Conservation (phyloP, 2,329 filamentous ascomycete species). For the Sporothrix phasma region DNA sequence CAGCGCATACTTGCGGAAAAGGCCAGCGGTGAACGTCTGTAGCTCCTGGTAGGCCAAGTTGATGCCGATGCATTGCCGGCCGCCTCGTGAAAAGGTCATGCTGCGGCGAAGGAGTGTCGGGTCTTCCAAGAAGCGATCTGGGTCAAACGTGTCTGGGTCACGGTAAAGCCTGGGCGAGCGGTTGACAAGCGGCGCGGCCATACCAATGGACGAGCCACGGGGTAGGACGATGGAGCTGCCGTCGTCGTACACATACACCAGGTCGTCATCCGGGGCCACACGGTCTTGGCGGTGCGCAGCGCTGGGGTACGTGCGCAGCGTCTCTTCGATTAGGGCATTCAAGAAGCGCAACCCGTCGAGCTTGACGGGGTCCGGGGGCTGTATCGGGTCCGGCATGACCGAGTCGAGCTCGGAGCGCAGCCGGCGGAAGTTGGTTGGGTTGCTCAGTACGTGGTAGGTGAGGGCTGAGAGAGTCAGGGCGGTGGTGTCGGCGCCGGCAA, state of each 20-base stretch:
- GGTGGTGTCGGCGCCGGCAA: neutral
- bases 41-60: constrained; percentile 6
- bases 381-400: neutral
- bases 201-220: neutral
- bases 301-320: neutral
- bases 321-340: constrained; percentile 5
- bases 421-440: neutral
- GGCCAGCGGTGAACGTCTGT: neutral
- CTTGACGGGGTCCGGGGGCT: neutral
- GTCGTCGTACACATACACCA: neutral
- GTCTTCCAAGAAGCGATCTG: neutral
- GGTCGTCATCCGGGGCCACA: neutral
- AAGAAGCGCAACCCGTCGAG: neutral
- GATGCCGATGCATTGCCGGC: constrained; percentile 4
- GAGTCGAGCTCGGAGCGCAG: neutral
- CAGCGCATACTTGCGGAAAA: neutral
- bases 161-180: neutral
- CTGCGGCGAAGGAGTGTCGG: neutral
- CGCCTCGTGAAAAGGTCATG: neutral
- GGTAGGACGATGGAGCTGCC: neutral
- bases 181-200: neutral
- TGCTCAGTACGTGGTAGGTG: neutral
- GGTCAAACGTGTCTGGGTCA: constrained; percentile 1
- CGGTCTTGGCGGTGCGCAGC: neutral
- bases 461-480: neutral